Evolutionary conservation across 139 green algal species (phyloP), one percentile per base, ranked within the genome.

Genomic region (Chlorella vulgaris): DNA sequence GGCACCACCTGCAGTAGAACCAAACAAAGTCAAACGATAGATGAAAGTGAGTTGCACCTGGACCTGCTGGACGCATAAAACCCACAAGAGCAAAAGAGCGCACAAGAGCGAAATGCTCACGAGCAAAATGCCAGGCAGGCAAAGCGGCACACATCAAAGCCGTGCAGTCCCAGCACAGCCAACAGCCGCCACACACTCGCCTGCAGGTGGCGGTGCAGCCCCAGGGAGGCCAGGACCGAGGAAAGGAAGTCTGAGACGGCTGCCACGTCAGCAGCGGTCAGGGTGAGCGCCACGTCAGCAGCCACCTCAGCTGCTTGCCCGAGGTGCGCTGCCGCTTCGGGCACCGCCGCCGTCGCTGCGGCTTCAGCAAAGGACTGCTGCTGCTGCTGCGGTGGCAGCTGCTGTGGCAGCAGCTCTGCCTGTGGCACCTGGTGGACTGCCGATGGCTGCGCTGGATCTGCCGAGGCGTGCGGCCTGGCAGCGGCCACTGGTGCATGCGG

Each of bases 161-260:
- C n/a, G n/a, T n/a, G n/a, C n/a, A n/a, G n/a, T n/a, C n/a, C n/a
- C n/a, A 55, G 47, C 47, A 15, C 47, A 55, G 47, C 47, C 47
- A 10, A 15, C 47, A 10, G 47, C 58, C 15, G 21, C 15, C 42
- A 29, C 40, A 8, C 31, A 42, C 62, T 79, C 53, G 73, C 73
- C 73, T 79, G 73, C 77, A 83, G 66, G 50, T 76, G 65, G 10
- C 33, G 33, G 36, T 68, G 26, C 62, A 83, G 66, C 29, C 77
- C 77, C 36, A 83, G 66, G 31, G 28, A 28, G 7, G 22, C 0
- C 0, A 83, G 42, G 8, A 83, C 53, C 24, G 65, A 58, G 33
- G 77, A 43, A 5, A 83, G 33, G 33, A 69, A 26, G 35, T 22
- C 22, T 13, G 66, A 68, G 2, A 82, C 31, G 6, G 66, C 77